Conservation (phyloP, 169 alveolate genomes). For the Plasmodium malariae region DNA sequence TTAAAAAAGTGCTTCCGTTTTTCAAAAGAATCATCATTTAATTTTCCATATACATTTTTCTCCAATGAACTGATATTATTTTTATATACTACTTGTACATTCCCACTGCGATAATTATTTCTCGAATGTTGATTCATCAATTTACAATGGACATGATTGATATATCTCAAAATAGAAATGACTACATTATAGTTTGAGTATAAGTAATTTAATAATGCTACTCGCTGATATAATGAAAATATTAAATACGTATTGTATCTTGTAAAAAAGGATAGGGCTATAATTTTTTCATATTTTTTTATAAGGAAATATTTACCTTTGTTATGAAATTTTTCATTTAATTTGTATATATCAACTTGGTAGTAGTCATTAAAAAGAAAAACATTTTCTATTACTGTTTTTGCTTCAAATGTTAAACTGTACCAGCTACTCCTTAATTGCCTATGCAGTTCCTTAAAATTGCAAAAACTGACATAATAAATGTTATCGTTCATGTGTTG, state of each 20-base stretch:
- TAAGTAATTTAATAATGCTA: constrained; percentile 57
- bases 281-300: constrained; percentile 69
- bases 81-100: not conserved
- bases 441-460: not conserved
- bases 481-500: constrained; percentile 24
- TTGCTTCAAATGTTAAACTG: constrained; percentile 22
- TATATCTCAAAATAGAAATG: constrained; percentile 48
- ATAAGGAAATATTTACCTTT: constrained; percentile 72
- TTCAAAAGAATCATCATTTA: not conserved
- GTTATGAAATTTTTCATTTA: constrained; percentile 43
- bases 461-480: constrained; percentile 31
- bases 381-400: constrained; percentile 26
- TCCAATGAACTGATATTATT: not conserved
- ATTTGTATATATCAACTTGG: constrained; percentile 34
- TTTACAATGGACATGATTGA: constrained; percentile 67
- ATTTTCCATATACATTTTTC: not conserved
- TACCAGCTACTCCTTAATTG: constrained; percentile 1
- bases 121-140: constrained; percentile 31
- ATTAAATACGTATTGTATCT: constrained; percentile 57
- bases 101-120: not conserved
- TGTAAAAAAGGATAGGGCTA: constrained; percentile 59
- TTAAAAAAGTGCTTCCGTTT: not conserved
- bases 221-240: constrained; percentile 59
- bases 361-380: constrained; percentile 46
- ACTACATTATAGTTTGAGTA: constrained; percentile 45